Evolutionary conservation across 129 eudicot species (phyloP).

Genomic region (Pseudognaphalium luteoalbum): DNA sequence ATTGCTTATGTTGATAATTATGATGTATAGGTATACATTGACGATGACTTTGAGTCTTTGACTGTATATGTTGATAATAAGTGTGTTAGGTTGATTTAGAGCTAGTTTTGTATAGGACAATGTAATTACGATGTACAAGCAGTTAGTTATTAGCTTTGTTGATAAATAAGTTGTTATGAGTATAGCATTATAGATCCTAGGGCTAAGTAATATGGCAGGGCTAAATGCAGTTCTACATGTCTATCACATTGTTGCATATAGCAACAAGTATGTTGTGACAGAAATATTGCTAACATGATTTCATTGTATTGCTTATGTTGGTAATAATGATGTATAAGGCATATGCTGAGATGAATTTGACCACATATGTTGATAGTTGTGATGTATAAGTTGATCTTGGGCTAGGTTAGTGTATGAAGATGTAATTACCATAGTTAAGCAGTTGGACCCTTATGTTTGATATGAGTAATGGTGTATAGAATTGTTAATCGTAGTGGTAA

Average conservation of each 20-base stretch:
- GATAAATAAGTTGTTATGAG: neutral
- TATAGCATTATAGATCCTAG: conserved; percentile 11
- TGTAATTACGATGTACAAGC: neutral
- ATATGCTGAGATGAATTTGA: neutral
- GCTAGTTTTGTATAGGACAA: conserved; percentile 1
- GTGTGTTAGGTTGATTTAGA: conserved; percentile 12
- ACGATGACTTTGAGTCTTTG: neutral
- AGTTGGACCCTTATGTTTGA: neutral
- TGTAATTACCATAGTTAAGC: neutral
- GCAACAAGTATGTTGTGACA: no score
- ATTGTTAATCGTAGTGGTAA: conserved; percentile 13
- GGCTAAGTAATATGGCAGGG: neutral
- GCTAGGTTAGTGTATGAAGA: neutral
- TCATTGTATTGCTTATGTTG: neutral
- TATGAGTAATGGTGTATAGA: neutral
- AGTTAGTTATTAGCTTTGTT: conserved; percentile 1
- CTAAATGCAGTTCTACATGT: no score
- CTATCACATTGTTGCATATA: no score
- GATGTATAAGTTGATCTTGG: neutral
- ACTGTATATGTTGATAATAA: conserved; percentile 14
- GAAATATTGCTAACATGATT: neutral
- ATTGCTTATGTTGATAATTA: neutral
- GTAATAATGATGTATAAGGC: neutral
- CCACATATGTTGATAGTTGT: neutral
- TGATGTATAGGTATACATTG: neutral